phyloP scores from a whole-genome alignment of 2,329 filamentous ascomycete species.

The Sphaerulina vaccinii region DNA sequence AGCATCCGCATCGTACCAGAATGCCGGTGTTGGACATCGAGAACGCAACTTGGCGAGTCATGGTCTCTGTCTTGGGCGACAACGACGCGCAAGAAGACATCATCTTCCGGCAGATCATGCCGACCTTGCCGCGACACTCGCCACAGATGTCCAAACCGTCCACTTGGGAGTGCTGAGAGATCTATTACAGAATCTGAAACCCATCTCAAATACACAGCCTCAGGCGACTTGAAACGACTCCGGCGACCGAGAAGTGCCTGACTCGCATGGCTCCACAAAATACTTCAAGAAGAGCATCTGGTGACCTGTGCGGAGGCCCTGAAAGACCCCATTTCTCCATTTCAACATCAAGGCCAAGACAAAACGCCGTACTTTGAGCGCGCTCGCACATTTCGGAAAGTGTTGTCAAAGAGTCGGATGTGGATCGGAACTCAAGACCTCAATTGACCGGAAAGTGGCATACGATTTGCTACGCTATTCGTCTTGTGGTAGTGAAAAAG shows the following conservation, averaged over 20 bases:
- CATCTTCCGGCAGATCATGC: background rate
- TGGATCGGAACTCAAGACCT: too few species aligned
- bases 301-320: background rate
- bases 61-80: background rate
- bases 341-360: background rate
- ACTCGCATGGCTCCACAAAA: background rate
- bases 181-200: conserved; percentile 5
- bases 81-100: background rate
- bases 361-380: background rate
- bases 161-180: background rate
- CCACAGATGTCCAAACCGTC: background rate
- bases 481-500: conserved; percentile 5
- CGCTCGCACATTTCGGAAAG: background rate
- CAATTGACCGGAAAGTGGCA: too few species aligned
- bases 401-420: too few species aligned
- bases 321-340: background rate
- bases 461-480: conserved; percentile 3
- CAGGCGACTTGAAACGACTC: conserved; percentile 5
- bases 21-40: background rate
- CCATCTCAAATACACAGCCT: background rate
- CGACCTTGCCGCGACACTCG: background rate
- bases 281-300: background rate
- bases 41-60: background rate
- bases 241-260: conserved; percentile 4
- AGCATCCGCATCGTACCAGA: background rate